Percentiles rank a stretch among this genome's conserved stretches.
These are phyloP conservation scores for Trametes versicolor DNA, from an alignment of 1,284 basidiomycete species.

Conservation along the genomic window DNA sequence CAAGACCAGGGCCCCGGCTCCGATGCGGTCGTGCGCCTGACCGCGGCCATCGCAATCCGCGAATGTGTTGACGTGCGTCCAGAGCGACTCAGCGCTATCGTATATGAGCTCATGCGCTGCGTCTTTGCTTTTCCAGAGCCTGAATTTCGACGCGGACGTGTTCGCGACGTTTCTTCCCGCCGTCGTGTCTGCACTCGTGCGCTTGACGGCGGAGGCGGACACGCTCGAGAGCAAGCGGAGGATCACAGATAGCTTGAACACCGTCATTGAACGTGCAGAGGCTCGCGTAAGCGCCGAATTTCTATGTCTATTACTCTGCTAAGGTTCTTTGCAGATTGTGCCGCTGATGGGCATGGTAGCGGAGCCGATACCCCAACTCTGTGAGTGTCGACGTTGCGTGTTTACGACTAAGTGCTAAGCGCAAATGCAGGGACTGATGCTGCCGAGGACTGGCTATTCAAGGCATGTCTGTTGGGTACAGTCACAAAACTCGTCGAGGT, in stretches of 20 bases:
- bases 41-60: constrained; percentile 78
- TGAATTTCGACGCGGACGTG: constrained; percentile 59
- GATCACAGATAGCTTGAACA: constrained; percentile 75
- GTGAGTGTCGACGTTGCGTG: constrained; percentile 54
- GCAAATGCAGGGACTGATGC: constrained; percentile 65
- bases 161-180: constrained; percentile 71
- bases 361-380: constrained; percentile 77
- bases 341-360: constrained; percentile 76
- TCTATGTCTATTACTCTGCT: not conserved
- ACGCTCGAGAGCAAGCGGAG: constrained; percentile 83
- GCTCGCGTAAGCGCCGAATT: constrained; percentile 55
- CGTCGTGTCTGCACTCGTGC: constrained; percentile 69
- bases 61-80: constrained; percentile 84
- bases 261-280: constrained; percentile 77
- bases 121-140: constrained; percentile 17
- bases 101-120: not conserved
- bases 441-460: constrained; percentile 84
- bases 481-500: constrained; percentile 81
- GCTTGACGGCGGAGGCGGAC: constrained; percentile 79
- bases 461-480: constrained; percentile 76
- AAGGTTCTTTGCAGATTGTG: constrained; percentile 59
- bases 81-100: constrained; percentile 6
- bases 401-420: constrained; percentile 22
- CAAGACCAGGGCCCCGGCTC: constrained; percentile 73
- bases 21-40: constrained; percentile 85